Evolutionary conservation across 2,329 filamentous ascomycete species (phyloP).

Genomic region (Periconia sp.): DNA sequence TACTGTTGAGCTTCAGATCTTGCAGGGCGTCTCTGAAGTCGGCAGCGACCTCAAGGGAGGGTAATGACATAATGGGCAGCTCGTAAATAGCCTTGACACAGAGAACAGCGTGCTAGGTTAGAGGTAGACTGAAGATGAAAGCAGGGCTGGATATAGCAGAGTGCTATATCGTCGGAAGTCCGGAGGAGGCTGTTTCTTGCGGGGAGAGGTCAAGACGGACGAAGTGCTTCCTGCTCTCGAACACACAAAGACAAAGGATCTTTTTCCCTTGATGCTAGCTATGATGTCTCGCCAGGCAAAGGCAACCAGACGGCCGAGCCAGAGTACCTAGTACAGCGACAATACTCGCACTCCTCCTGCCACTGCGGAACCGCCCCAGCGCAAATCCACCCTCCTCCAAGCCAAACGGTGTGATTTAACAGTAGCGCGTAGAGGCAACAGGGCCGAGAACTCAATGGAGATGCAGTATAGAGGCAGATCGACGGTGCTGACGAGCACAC

Average conservation of each 20-base stretch:
- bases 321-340: conserved; percentile 40
- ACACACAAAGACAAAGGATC: conserved; percentile 47
- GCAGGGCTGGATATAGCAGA: conserved; percentile 23
- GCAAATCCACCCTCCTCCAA: conserved; percentile 38
- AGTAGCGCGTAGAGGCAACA: conserved; percentile 23
- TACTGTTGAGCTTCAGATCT: conserved; percentile 87
- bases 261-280: conserved; percentile 58
- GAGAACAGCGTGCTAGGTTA: conserved; percentile 30
- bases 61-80: conserved; percentile 66
- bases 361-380: conserved; percentile 37
- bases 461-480: too few species aligned
- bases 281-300: conserved; percentile 42
- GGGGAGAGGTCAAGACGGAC: conserved; percentile 44
- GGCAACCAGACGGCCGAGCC: conserved; percentile 39
- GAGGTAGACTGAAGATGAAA: conserved; percentile 19
- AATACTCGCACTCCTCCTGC: conserved; percentile 41
- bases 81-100: conserved; percentile 19
- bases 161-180: conserved; percentile 29
- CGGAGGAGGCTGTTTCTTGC: conserved; percentile 33
- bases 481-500: too few species aligned
- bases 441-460: too few species aligned
- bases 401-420: conserved; percentile 25
- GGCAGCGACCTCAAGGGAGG: conserved; percentile 85
- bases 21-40: conserved; percentile 94
- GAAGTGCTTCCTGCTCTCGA: conserved; percentile 49